Evolutionary conservation across 345 rosid species (phyloP).

Genomic region (Bretschneidera sinensis): DNA sequence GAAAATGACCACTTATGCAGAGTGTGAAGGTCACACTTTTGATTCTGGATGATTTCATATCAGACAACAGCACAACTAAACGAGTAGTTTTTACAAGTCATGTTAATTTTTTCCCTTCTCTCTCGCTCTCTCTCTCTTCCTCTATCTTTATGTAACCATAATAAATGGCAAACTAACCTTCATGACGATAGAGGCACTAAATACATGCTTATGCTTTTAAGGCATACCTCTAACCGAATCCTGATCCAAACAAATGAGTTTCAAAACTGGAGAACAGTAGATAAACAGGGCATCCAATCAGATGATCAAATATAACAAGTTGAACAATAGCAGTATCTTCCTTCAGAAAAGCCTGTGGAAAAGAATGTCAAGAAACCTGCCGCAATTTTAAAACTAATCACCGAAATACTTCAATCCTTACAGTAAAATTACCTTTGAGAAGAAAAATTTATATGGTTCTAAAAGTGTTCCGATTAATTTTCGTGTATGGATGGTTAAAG

Average conservation of each 20-base stretch:
- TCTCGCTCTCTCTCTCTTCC: too few species aligned
- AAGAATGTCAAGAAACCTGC: conserved; percentile 64
- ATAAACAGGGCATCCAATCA: conserved; percentile 56
- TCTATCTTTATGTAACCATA: conserved; percentile 23
- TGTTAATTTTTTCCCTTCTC: conserved; percentile 7
- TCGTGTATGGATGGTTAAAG: not conserved
- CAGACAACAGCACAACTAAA: conserved; percentile 24
- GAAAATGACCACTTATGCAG: conserved; percentile 21
- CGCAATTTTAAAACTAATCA: conserved; percentile 57
- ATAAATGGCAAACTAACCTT: conserved; percentile 59
- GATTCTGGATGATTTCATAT: conserved; percentile 33
- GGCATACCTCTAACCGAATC: conserved; percentile 82
- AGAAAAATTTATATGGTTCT: conserved; percentile 9
- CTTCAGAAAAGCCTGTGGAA: conserved; percentile 83
- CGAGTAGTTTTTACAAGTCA: conserved; percentile 15
- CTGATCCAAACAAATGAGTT: conserved; percentile 79
- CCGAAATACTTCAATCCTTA: conserved; percentile 32
- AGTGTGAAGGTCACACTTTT: conserved; percentile 14
- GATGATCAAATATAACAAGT: conserved; percentile 70
- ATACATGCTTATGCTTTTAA: conserved; percentile 52
- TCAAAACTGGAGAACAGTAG: conserved; percentile 73
- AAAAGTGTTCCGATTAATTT: not conserved
- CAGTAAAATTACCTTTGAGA: conserved; percentile 26
- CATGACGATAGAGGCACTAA: conserved; percentile 50
- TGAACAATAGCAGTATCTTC: conserved; percentile 78